Evolutionary conservation across 2,329 filamentous ascomycete genomes (phyloP), one percentile per base, ranked within the genome.

Genomic region (Phialocephala sp.): DNA sequence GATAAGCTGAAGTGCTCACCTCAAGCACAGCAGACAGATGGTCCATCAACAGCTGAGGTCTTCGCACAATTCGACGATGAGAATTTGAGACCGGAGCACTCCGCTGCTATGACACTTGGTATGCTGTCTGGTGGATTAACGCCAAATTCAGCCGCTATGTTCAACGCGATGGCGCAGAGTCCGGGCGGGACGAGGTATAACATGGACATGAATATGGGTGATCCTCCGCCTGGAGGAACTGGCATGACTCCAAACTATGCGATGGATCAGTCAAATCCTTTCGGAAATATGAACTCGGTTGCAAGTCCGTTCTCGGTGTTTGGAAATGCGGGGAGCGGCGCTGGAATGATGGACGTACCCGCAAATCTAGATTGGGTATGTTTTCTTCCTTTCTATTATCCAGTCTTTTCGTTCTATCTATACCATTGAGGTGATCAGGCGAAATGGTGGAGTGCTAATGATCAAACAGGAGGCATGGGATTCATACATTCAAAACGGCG

Each of bases 81-180:
- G 83, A 71, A 87, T 64, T 81, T 88, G 64, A 88, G 88, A 58
- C 85, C 88, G 68, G 83, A 91, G 78, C 85, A 87, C 64, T 84
- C 83, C 22, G 89, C 89, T 11, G 89, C 89, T 0, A 90, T 91
- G 87, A 90, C 88, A 0, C 75, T 91, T n/a, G 89, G 88, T 1
- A 84, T 91, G 79, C 80, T 91, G 32, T 89, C 87, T 62, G 86
- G 85, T 43, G 88, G 88, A 5, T 81, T 83, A 24, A 81, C 84
- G 15, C 83, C 86, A 0, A 82, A 81, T 59, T 72, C 76, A 14
- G 71, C 74, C 14, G 71, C 73, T 8, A 69, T 76, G 56, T 77
- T 77, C 59, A 75, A 76, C 71, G 55, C 74, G 69, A 66, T 77
- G 67, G 76, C 75, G 15, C 77, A 77, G 35, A 75, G 78, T 71